Conservation (phyloP, 306 rosid species). For the Hylodesmum podocarpum region DNA sequence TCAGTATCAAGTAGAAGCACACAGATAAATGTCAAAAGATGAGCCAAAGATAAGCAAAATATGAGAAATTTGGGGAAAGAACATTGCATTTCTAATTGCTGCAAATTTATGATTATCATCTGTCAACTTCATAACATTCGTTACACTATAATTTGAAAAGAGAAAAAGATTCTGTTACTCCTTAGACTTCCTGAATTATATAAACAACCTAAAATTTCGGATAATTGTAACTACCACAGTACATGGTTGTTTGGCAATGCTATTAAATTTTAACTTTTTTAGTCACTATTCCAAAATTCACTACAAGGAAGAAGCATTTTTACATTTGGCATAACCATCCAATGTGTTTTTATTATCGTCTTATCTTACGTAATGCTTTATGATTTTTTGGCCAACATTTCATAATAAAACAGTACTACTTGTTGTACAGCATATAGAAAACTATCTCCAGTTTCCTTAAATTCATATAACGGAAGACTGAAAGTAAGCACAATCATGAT, state of each 20-base stretch:
- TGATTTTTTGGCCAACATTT: not conserved
- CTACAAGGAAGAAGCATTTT: not conserved
- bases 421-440: not conserved
- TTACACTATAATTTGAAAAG: not conserved
- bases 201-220: not conserved
- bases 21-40: not conserved
- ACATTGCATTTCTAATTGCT: not conserved
- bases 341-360: not conserved
- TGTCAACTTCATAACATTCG: not conserved
- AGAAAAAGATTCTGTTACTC: not conserved
- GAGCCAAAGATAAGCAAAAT: not conserved
- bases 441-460: not conserved
- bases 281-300: not conserved
- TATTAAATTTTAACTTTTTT: not conserved
- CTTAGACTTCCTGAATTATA: not conserved
- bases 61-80: conserved; percentile 5
- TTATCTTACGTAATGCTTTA: not conserved
- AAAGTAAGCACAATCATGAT: not conserved
- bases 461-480: not conserved
- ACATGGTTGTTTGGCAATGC: not conserved
- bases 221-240: not conserved
- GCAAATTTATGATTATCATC: not conserved
- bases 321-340: conserved; percentile 8
- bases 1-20: not conserved
- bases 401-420: not conserved